These are phyloP conservation scores for Chalciporus sp. DNA, from an alignment of 1,284 basidiomycete species.

Conservation along the genomic window DNA sequence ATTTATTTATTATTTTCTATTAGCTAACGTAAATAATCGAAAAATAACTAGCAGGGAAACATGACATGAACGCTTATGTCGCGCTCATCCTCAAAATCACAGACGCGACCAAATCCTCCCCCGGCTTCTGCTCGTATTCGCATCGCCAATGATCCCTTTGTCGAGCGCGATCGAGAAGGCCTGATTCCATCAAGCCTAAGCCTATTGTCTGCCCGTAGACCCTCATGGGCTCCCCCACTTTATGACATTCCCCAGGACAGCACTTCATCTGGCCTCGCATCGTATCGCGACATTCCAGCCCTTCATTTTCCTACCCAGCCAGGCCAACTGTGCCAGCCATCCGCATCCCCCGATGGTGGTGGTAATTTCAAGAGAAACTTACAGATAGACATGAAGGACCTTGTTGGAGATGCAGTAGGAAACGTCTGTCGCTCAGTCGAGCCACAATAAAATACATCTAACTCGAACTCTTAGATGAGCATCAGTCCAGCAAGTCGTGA, in stretches of 20 bases:
- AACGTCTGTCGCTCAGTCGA: conserved; percentile 54
- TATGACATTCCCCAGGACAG: conserved; percentile 30
- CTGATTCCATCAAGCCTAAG: conserved; percentile 32
- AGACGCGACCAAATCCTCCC: conserved; percentile 11
- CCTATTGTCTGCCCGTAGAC: conserved; percentile 35
- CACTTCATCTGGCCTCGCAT: conserved; percentile 22
- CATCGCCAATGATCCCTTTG: conserved; percentile 18
- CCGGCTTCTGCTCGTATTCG: conserved; percentile 24
- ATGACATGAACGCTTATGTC: conserved; percentile 20
- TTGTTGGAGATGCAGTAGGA: conserved; percentile 80
- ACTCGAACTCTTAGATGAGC: conserved; percentile 59
- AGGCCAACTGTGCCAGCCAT: conserved; percentile 20
- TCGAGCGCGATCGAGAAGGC: conserved; percentile 28
- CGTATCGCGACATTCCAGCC: conserved; percentile 33
- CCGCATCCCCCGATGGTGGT: conserved; percentile 53
- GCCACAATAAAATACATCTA: not conserved
- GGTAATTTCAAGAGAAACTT: conserved; percentile 58
- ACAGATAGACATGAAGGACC: conserved; percentile 74
- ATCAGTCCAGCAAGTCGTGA: conserved; percentile 80
- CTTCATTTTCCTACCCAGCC: conserved; percentile 21
- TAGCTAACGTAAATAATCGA: not conserved
- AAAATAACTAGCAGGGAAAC: not conserved
- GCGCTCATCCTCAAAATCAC: conserved; percentile 29
- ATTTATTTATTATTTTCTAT: not conserved
- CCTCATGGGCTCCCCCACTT: conserved; percentile 37